These are phyloP conservation scores for Paxillus involutus DNA, from an alignment of 768 basidiomycete genomes.

Conservation along the genomic window DNA sequence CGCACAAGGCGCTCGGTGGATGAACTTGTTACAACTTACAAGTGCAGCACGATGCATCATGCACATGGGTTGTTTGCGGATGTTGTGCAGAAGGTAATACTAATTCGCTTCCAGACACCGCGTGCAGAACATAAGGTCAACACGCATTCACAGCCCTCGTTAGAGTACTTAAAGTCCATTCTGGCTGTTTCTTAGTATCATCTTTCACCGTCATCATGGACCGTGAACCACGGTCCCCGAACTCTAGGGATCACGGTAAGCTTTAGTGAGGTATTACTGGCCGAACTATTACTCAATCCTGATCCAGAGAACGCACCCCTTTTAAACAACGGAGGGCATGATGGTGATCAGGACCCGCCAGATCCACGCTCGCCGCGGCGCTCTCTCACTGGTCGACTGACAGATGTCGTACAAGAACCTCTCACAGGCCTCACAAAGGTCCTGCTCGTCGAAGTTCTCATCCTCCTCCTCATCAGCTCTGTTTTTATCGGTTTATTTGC, in stretches of 20 bases:
- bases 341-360: constrained; percentile 34
- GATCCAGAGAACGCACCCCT: constrained; percentile 64
- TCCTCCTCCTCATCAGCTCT: constrained; percentile 78
- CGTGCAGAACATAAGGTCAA: constrained; percentile 26
- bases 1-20: too few relatives aligned
- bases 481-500: constrained; percentile 94
- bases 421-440: constrained; percentile 83
- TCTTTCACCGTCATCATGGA: constrained; percentile 47
- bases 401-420: constrained; percentile 66
- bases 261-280: neutral
- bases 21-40: too few relatives aligned
- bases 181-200: constrained; percentile 3
- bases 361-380: constrained; percentile 38
- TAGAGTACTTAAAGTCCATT: constrained; percentile 27
- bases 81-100: too few relatives aligned
- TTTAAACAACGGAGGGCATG: constrained; percentile 48
- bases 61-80: too few relatives aligned
- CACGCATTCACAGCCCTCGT: constrained; percentile 20
- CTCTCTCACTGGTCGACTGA: constrained; percentile 34
- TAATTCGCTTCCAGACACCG: constrained; percentile 11
- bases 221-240: constrained; percentile 52
- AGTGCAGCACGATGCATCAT: too few relatives aligned
- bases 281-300: constrained; percentile 1
- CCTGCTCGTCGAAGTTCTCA: constrained; percentile 70
- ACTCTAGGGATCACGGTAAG: constrained; percentile 60